Conservation (phyloP, 257 asterid species). For the Forsythia viridissima region DNA sequence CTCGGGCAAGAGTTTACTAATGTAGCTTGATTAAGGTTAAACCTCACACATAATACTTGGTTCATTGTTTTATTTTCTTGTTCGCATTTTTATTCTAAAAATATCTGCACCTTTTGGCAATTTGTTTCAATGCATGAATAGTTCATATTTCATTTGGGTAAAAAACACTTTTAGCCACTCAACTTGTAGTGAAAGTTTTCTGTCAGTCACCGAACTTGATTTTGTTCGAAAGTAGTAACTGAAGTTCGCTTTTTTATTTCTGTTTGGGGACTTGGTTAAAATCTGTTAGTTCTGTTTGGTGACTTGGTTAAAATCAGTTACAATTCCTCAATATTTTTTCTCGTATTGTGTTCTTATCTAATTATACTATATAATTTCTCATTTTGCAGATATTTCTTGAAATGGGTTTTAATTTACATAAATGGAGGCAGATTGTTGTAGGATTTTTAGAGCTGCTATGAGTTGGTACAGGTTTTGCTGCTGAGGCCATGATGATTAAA, state of each 20-base stretch:
- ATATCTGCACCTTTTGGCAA: not conserved
- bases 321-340: no score
- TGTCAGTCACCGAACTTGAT: no score
- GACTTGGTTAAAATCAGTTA: no score
- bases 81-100: not conserved
- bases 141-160: not conserved
- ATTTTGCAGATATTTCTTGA: no score
- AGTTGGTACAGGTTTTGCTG: no score
- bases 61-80: not conserved
- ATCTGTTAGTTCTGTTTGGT: not conserved
- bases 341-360: no score
- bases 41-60: not conserved
- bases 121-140: not conserved
- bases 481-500: no score
- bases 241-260: not conserved
- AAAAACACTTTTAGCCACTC: not conserved
- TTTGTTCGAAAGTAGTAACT: no score
- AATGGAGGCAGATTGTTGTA: no score
- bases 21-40: not conserved
- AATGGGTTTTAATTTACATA: no score
- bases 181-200: not conserved
- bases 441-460: no score
- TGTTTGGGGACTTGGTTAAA: not conserved
- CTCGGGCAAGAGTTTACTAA: not conserved
- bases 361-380: no score